Base-by-base conservation (phyloP, 306 rosid species). In the Potentilla sterilis region DNA sequence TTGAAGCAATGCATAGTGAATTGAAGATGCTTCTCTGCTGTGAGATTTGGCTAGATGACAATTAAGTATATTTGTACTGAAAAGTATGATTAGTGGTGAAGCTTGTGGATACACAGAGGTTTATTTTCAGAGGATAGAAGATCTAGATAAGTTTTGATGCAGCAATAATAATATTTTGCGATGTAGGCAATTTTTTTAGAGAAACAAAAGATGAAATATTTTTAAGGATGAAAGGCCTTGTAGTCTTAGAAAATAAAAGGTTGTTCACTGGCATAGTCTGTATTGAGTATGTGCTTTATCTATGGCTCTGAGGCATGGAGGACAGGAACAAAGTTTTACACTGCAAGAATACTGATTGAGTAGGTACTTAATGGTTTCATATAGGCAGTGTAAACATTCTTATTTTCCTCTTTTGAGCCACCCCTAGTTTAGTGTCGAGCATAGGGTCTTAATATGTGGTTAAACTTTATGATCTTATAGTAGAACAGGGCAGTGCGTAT, bases 301-400 rank as follows among this genome's bases (percentile, higher is more conserved):
- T 35, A 63, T 14, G 42, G 68, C 7, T 63, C 43, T 34, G 68
- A 72, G 40, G 75, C 76, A n/a, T 55, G 48, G 67, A 48, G n/a
- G 63, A 9, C 37, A 41, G n/a, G 22, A n/a, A 19, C 48, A n/a
- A 35, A 35, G 37, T 18, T 65, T 65, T 70, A 11, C 44, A 11
- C 6, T 10, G 44, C 22, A 73, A 38, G 41, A 19, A 59, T 73
- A 73, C 57, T 42, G 64, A 28, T 28, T 43, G 22, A 43, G 34
- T 28, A n/a, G 7, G 32, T 54, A 9, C 32, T n/a, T 54, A n/a
- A 54, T n/a, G 61, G 61, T 1, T n/a, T 54, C 5, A 0, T 54
- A 9, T 54, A 2, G 5, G 21, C n/a, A 44, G 21, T 13, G 9
- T 43, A 5, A 69, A 24, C 58, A 28, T 32, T 42, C 54, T 37